Evolutionary conservation across 768 basidiomycete genomes (phyloP).

Genomic region (Floccularia luteovirens): DNA sequence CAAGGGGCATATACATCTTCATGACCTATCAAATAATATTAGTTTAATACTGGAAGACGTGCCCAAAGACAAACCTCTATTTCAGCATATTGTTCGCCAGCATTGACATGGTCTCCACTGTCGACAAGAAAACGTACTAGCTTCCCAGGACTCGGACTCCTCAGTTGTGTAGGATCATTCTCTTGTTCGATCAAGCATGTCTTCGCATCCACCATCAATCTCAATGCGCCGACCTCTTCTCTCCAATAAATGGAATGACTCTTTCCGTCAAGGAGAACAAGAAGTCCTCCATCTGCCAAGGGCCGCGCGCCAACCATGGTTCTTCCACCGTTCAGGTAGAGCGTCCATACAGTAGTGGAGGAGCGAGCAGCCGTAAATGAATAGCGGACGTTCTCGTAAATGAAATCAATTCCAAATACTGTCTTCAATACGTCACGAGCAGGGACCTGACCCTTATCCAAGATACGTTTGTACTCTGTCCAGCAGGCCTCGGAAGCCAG

Average conservation of each 20-base stretch:
- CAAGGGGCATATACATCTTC: constrained; percentile 99
- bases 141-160: constrained; percentile 96
- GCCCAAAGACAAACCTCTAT: constrained; percentile 66
- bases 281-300: constrained; percentile 90
- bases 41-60: not conserved
- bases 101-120: constrained; percentile 94
- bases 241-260: constrained; percentile 98
- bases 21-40: constrained; percentile 51
- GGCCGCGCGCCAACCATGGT: constrained; percentile 89
- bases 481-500: constrained; percentile 85
- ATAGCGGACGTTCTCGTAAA: constrained; percentile 93
- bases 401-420: constrained; percentile 94
- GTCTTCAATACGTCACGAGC: constrained; percentile 92
- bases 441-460: constrained; percentile 98
- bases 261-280: constrained; percentile 86
- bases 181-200: constrained; percentile 99
- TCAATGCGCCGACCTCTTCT: constrained; percentile 91
- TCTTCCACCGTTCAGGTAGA: constrained; percentile 93
- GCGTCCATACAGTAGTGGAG: constrained; percentile 82
- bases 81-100: constrained; percentile 96
- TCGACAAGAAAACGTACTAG: constrained; percentile 92
- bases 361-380: constrained; percentile 93
- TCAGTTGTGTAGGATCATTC: constrained; percentile 95
- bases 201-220: constrained; percentile 93
- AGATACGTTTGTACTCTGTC: constrained; percentile 87